Conservation (phyloP, 208 protist genomes). For the Wallacemonas sp. region DNA sequence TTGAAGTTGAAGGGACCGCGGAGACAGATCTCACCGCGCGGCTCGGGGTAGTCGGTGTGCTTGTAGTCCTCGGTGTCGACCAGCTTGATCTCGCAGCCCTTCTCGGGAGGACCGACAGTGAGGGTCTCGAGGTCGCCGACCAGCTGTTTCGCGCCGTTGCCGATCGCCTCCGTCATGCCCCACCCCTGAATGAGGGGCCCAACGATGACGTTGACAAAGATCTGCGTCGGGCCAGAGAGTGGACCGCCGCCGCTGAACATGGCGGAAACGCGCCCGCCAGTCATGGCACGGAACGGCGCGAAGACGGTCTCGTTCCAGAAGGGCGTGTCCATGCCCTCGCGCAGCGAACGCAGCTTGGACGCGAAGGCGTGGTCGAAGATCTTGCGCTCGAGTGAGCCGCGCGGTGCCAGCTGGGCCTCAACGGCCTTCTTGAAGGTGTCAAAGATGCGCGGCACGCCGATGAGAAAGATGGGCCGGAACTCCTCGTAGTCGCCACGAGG, state of each 20-base stretch:
- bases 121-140: slow-evolving; percentile 21
- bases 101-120: slow-evolving; percentile 26
- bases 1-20: slow-evolving; percentile 80
- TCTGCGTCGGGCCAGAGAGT: slow-evolving; percentile 27
- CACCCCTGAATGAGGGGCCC: slow-evolving; percentile 45
- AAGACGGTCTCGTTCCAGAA: slow-evolving; percentile 65
- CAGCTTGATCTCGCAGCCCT: slow-evolving; percentile 76
- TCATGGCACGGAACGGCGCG: slow-evolving; percentile 14
- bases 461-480: slow-evolving; percentile 64
- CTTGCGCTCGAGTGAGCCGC: slow-evolving; percentile 23
- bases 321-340: slow-evolving; percentile 41
- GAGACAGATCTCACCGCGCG: slow-evolving; percentile 81
- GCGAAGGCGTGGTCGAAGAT: slow-evolving; percentile 54
- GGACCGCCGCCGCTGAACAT: slow-evolving; percentile 62
- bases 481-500: slow-evolving; percentile 84
- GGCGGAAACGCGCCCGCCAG: slow-evolving; percentile 44
- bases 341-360: slow-evolving; percentile 23
- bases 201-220: slow-evolving; percentile 52
- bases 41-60: slow-evolving; percentile 44
- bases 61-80: slow-evolving; percentile 66
- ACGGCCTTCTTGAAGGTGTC: slow-evolving; percentile 47
- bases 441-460: slow-evolving; percentile 74
- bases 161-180: slow-evolving; percentile 68
- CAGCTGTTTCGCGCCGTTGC: slow-evolving; percentile 28
- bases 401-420: slow-evolving; percentile 34